These are phyloP conservation scores for Acrocalymma vagum DNA, from an alignment of 2,329 filamentous ascomycete species.

Conservation along the genomic window DNA sequence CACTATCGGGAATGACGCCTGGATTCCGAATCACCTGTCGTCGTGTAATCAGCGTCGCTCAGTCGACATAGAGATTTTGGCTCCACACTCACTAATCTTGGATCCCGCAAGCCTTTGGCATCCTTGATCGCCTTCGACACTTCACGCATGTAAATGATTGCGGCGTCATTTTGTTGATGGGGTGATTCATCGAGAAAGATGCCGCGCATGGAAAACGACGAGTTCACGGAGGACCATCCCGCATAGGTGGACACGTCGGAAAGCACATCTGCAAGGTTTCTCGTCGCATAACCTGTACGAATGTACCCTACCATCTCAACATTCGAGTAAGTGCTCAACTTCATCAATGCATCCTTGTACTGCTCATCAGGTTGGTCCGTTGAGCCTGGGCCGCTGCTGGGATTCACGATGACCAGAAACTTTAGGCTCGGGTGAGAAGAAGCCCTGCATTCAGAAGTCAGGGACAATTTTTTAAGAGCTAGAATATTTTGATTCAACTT, in stretches of 20 bases:
- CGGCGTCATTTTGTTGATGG: neutral
- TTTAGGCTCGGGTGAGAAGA: neutral
- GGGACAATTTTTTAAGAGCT: neutral
- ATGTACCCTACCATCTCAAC: conserved; percentile 4
- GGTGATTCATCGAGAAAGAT: conserved; percentile 8
- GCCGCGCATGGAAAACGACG: conserved; percentile 2
- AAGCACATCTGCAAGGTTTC: conserved; percentile 4
- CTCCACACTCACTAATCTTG: too few species aligned
- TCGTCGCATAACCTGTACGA: conserved; percentile 3
- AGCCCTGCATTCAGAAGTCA: too few species aligned
- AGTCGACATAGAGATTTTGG: too few species aligned
- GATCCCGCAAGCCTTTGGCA: conserved; percentile 1
- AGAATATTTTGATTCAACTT: neutral
- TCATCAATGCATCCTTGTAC: neutral
- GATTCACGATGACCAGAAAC: conserved; percentile 4
- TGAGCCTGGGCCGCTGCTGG: conserved; percentile 2
- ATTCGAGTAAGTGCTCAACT: neutral
- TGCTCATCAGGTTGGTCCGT: conserved; percentile 1
- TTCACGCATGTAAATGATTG: conserved; percentile 1
- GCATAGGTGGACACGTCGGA: conserved; percentile 3
- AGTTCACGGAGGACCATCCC: neutral
- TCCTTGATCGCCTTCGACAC: conserved; percentile 2
- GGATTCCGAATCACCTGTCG: conserved; percentile 10
- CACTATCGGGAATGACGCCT: conserved; percentile 5
- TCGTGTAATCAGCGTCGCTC: too few species aligned